Evolutionary conservation across 177 flowering plant species (phyloP).

Genomic region (Vitis hybrid): DNA sequence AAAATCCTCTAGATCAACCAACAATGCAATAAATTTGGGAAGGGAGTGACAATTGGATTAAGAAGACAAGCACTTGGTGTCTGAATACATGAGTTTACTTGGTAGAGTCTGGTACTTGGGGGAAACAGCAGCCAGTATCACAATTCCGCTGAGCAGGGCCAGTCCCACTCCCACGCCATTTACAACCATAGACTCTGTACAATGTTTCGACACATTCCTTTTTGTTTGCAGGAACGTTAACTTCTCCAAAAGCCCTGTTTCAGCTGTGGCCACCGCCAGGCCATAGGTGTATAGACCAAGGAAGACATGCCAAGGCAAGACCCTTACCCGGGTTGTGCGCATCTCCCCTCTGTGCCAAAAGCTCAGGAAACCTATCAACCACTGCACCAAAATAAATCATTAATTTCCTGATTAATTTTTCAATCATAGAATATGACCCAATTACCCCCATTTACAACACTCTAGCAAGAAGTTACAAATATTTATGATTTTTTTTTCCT

Average conservation of each 20-base stretch:
- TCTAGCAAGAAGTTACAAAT: too few relatives aligned
- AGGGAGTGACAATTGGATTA: background rate
- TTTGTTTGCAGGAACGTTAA: conserved; percentile 71
- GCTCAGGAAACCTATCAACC: conserved; percentile 91
- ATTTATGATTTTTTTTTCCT: too few relatives aligned
- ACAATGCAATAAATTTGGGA: too few relatives aligned
- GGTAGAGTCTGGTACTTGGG: conserved; percentile 41
- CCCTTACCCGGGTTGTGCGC: conserved; percentile 41
- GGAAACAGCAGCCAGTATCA: conserved; percentile 65
- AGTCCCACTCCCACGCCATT: conserved; percentile 74
- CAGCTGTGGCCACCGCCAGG: conserved; percentile 86
- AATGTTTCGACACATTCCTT: conserved; percentile 42
- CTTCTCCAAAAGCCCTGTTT: conserved; percentile 88
- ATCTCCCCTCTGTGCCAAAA: conserved; percentile 86
- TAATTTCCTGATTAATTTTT: too few relatives aligned
- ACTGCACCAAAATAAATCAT: conserved; percentile 44
- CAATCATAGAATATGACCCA: too few relatives aligned
- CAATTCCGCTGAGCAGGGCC: conserved; percentile 73
- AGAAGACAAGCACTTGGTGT: conserved; percentile 25
- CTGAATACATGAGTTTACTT: conserved; percentile 26
- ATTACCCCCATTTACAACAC: too few relatives aligned
- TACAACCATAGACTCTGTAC: conserved; percentile 68
- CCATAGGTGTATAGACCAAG: conserved; percentile 87
- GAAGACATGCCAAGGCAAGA: conserved; percentile 89
- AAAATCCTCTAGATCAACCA: too few relatives aligned